phyloP scores from a whole-genome alignment of 2,329 filamentous ascomycete species.

The Ophiostoma quercus region DNA sequence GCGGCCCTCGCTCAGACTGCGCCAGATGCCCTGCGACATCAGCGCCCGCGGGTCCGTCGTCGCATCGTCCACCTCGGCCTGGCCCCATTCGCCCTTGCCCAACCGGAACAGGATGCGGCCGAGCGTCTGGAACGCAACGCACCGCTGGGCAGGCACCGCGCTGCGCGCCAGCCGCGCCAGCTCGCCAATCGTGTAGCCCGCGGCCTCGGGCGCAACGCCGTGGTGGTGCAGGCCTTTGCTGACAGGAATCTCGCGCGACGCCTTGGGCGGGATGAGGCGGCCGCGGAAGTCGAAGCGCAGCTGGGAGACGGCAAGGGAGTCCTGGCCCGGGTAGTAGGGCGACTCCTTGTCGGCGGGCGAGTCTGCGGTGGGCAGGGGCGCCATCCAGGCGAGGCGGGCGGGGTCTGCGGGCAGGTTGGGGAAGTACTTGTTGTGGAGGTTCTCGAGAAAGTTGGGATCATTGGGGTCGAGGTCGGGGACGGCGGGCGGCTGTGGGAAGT shows the following conservation, averaged over 20 bases:
- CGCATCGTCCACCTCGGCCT: conserved; percentile 31
- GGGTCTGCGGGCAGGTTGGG: conserved; percentile 81
- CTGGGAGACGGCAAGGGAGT: conserved; percentile 65
- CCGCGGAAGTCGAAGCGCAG: conserved; percentile 88
- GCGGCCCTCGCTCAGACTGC: conserved; percentile 66
- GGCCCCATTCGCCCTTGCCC: conserved; percentile 62
- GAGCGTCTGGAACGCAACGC: conserved; percentile 85
- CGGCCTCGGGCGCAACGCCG: conserved; percentile 83
- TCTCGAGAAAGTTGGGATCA: conserved; percentile 74
- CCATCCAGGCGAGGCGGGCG: conserved; percentile 84
- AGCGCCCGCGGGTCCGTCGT: conserved; percentile 32
- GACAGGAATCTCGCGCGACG: conserved; percentile 69
- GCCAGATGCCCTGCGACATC: conserved; percentile 77
- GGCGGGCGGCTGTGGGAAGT: conserved; percentile 54
- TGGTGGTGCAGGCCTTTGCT: conserved; percentile 83
- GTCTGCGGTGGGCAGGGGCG: conserved; percentile 60
- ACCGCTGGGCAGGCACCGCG: conserved; percentile 78
- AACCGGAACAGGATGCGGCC: conserved; percentile 80
- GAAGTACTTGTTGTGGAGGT: conserved; percentile 90
- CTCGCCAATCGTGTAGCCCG: conserved; percentile 88
- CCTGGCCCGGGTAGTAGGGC: conserved; percentile 74
- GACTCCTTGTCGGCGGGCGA: conserved; percentile 63
- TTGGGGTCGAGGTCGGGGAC: conserved; percentile 74
- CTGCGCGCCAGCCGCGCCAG: conserved; percentile 75
- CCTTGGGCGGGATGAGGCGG: conserved; percentile 68